Base-by-base conservation (phyloP, 176 grass and related monocot genomes). In the Oryza meyeriana region DNA sequence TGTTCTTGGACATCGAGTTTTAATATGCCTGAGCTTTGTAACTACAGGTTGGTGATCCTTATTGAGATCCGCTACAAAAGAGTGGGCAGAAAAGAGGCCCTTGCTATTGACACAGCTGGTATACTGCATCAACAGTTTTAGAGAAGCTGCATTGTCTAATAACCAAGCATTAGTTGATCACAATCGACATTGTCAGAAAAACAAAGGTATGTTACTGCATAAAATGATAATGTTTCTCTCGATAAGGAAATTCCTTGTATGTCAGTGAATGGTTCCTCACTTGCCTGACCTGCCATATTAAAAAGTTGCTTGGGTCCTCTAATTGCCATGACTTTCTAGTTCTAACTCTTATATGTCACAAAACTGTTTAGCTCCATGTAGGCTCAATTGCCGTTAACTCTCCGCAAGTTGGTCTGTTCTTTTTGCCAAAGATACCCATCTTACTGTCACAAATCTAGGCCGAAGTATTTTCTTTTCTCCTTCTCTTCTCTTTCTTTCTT, bases 121-220 rank as follows among this genome's bases (percentile, higher is more conserved):
- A 12, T 87, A 93, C 55, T 98, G 93, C 69, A 93, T 98, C 41
- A 70, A 29, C n/a, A 95, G 96, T 72, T 95, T 98, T 71, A 88
- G 89, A 86, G 91, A 93, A 35, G 93, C 83, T 34, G 96, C 96
- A 6, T 70, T 88, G 72, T 93, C 96, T 16, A 90, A 64, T 1
- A 93, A 91, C 71, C 86, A 79, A 6, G 90, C 89, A 45, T 98
- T n/a, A n/a, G n/a, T 93, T 83, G 96, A 95, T 14, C 96, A 95
- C 77, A 93, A 93, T 98, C 12, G 96, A 98, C 39, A 47, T 95
- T 95, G 11, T 62, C 71, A 41, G 96, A 98, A 20, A 95, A 98
- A 59, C 93, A 98, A 8, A 98, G 96, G 96, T 93, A 91, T 14
- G 17, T 55, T 5, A 47, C 44, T 47, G 44, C 20, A 22, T 55